Evolutionary conservation across 768 basidiomycete species (phyloP).

Genomic region (Brasilioporus rufonigricans): DNA sequence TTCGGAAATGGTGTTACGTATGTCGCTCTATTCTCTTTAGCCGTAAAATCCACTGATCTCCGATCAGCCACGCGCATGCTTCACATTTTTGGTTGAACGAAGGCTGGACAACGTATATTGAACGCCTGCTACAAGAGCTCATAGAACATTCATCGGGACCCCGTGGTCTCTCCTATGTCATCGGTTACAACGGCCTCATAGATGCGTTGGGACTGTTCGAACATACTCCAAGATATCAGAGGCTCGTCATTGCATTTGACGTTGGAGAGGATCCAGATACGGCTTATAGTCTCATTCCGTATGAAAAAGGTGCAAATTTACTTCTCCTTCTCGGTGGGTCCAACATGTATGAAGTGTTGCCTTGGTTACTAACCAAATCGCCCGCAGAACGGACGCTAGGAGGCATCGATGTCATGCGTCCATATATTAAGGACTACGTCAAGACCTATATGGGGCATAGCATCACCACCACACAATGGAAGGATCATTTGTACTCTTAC

Average conservation of each 20-base stretch:
- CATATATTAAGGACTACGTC: slow-evolving; percentile 62
- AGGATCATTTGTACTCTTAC: slow-evolving; percentile 52
- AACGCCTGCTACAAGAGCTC: slow-evolving; percentile 70
- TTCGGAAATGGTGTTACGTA: slow-evolving; percentile 88
- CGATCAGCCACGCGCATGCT: slow-evolving; percentile 70
- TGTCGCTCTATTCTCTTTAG: no score
- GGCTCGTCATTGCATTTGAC: no score
- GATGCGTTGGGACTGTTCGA: slow-evolving; percentile 65
- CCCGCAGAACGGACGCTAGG: slow-evolving; percentile 52
- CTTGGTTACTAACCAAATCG: not conserved
- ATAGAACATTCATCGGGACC: slow-evolving; percentile 65
- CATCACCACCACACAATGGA: slow-evolving; percentile 59
- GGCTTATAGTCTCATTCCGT: slow-evolving; percentile 73
- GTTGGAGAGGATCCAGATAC: slow-evolving; percentile 76
- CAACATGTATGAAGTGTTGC: not conserved
- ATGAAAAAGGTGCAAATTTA: slow-evolving; percentile 89
- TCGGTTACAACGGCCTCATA: slow-evolving; percentile 66
- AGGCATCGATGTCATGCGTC: slow-evolving; percentile 51
- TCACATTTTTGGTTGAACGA: no score
- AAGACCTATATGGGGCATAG: slow-evolving; percentile 53
- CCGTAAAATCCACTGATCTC: no score
- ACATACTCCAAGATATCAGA: slow-evolving; percentile 59
- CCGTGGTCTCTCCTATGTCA: slow-evolving; percentile 80
- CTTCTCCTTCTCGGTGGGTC: slow-evolving; percentile 73
- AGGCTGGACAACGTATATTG: slow-evolving; percentile 93